Evolutionary conservation across 2,329 filamentous ascomycete genomes (phyloP), one percentile per base, ranked within the genome.

Genomic region (Talaromyces amestolkiae): DNA sequence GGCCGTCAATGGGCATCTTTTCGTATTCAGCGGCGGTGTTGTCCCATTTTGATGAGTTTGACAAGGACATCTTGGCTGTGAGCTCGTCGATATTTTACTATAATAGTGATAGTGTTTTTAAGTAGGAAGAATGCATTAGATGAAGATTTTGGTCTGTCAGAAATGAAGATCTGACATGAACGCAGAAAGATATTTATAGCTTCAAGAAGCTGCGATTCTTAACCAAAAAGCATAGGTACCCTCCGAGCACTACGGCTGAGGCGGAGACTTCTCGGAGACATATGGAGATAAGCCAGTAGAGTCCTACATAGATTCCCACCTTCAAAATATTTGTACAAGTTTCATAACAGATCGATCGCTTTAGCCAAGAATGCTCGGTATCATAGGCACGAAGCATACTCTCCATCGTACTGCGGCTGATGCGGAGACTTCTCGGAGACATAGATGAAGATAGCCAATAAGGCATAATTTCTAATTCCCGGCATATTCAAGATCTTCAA

Each of bases 1-100:
- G 64, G 3, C 51, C 59, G 6, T 58, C 15, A 4, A 65, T 43
- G 8, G 37, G 37, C 31, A 62, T 41, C 24, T 62, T 45, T 22
- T n/a, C n/a, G 31, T 62, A 65, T 22, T 62, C 64, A 4, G 49
- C 33, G 19, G 64, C 51, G 9, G 49, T 65, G 7, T 47, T 43
- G n/a, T 65, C 49, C 64, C 64, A 65, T n/a, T 33, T 19, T 15
- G 63, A 35, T n/a, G 58, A 27, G 17, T 65, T 61, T 27, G 56
- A 31, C 0, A 58, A 10, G 24, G 35, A 41, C 56, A 58, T 58
- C 17, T 43, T 43, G 37, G 8, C 19, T 54, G 2, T 15, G 17
- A 19, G n/a, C 9, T 13, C 11, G 27, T 19, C 17, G 27, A 6
- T 53, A 31, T 53, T 13, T 13, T 19, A 17, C 5, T 33, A 27